Evolutionary conservation across 202 grass and related monocot species (phyloP).

Genomic region (Setaria viridis): DNA sequence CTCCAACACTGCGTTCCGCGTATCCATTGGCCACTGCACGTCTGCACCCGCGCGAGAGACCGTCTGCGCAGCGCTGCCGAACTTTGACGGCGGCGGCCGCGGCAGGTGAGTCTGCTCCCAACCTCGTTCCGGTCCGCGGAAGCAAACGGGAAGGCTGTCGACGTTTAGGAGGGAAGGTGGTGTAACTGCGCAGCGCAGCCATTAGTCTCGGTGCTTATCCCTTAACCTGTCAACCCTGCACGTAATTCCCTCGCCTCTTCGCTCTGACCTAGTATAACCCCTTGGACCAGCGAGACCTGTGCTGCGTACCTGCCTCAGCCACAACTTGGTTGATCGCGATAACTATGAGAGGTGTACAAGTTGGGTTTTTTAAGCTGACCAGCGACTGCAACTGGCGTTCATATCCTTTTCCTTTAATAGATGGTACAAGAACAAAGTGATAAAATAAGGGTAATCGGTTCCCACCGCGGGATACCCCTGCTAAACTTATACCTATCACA

Average conservation of each 20-base stretch:
- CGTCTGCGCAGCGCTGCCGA: constrained; percentile 29
- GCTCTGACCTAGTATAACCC: constrained; percentile 32
- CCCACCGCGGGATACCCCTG: too few relatives aligned
- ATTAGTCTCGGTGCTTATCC: constrained; percentile 17
- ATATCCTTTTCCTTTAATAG: neutral
- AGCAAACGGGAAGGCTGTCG: constrained; percentile 50
- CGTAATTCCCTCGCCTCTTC: neutral
- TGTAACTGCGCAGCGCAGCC: neutral
- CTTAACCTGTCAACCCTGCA: neutral
- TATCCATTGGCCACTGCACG: neutral
- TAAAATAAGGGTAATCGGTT: neutral
- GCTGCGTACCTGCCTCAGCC: neutral
- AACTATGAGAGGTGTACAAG: neutral
- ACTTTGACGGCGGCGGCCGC: constrained; percentile 47
- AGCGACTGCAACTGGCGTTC: neutral
- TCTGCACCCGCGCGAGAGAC: neutral
- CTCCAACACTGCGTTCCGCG: neutral
- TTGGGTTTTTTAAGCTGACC: constrained; percentile 20
- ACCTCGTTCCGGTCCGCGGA: constrained; percentile 34
- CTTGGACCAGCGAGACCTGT: neutral
- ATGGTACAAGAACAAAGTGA: neutral
- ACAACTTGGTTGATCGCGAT: constrained; percentile 7
- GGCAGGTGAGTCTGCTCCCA: constrained; percentile 18
- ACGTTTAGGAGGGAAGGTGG: neutral
- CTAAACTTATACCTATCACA: too few relatives aligned